Base-by-base conservation (phyloP, 768 basidiomycete genomes). In the Lentinula boryana region DNA sequence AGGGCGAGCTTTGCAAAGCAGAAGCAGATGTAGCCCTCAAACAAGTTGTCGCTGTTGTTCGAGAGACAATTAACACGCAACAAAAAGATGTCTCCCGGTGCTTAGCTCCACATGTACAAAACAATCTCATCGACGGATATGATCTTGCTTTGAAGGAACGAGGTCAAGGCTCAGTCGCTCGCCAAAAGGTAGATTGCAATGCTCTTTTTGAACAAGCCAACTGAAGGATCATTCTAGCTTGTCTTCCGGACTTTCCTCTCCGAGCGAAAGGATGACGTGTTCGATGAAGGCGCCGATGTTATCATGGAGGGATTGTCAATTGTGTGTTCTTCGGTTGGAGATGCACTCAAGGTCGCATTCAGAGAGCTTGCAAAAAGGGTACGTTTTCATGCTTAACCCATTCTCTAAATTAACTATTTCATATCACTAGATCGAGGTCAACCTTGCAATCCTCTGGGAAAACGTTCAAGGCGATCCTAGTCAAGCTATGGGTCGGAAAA, bases 81-180 rank as follows among this genome's bases (percentile, higher is more conserved):
- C 85, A 86, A 70, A 86, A 86, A 70, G 83, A 85, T 56, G 72
- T 84, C 5, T 85, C 84, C 0, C 75, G 84, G 18, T 80, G 75
- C 63, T 73, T 87, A 61, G 76, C 82, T 10, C 84, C 84, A 15
- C 80, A 84, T 65, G 78, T 87, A 12, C 81, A 83, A 63, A 67
- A 67, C 9, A 77, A 82, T 63, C 73, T 86, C 10, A 27, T 72
- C 9, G 77, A 80, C 6, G 84, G 81, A 0, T 87, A 87, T 66
- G 69, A 81, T 55, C 71, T 63, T 1, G 84, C 85, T 0, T 80
- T 84, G 79, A 70, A 76, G 56, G 82, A 86, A 64, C 68, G 76
- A 43, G 86, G 85, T 2, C 72, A 40, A 16, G 85, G 85, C 9
- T 82, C 81, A 60, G 84, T 86, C 4, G 80, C 79, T 4, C 75